Evolutionary conservation across 345 rosid genomes (phyloP).

Genomic region (Lagerstroemia speciosa): DNA sequence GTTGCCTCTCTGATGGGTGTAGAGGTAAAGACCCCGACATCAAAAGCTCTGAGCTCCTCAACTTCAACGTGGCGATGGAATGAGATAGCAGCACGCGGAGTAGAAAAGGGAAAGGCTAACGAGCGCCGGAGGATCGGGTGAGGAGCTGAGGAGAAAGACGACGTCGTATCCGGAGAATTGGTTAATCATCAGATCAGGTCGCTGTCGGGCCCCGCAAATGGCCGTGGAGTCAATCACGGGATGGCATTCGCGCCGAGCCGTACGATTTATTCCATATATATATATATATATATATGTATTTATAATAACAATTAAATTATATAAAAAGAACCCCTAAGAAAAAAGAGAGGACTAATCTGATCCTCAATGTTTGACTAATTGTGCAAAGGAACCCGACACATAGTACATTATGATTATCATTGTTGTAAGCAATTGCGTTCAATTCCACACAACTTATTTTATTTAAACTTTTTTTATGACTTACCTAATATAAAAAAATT

Average conservation of each 20-base stretch:
- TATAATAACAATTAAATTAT: not conserved
- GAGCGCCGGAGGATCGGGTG: conserved; percentile 12
- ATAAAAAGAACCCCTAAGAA: not conserved
- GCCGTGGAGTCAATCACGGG: conserved; percentile 11
- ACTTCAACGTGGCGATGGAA: conserved; percentile 8
- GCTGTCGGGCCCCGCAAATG: conserved; percentile 5
- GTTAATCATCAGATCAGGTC: conserved; percentile 6
- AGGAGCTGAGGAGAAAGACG: not conserved
- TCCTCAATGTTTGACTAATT: no score
- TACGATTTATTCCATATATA: not conserved
- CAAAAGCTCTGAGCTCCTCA: not conserved
- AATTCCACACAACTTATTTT: no score
- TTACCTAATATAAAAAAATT: no score
- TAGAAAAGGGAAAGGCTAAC: conserved; percentile 9
- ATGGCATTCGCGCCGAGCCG: conserved; percentile 9
- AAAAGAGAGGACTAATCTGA: no score
- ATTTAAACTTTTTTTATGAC: no score
- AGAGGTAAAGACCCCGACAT: not conserved
- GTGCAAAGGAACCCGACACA: no score
- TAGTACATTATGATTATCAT: no score
- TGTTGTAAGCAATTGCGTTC: no score
- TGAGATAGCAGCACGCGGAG: not conserved
- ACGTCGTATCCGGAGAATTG: not conserved
- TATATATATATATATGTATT: no score
- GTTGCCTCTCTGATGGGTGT: not conserved